Evolutionary conservation across 106 monocot genomes (phyloP).

Genomic region (Platanthera guangdongensis): DNA sequence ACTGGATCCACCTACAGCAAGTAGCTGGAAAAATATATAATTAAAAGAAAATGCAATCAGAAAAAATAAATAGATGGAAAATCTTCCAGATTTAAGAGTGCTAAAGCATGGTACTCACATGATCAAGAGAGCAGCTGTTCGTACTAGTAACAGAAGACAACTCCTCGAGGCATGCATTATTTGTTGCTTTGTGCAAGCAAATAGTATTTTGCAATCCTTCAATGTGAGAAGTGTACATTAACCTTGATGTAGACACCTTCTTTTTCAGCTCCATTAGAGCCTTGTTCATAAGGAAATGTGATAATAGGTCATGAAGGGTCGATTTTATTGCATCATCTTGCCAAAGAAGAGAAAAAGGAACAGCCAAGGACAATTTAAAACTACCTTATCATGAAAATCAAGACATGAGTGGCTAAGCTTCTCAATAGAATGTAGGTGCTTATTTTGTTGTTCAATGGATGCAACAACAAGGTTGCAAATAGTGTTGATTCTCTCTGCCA

Average conservation of each 20-base stretch:
- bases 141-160: constrained; percentile 34
- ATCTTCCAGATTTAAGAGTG: not conserved
- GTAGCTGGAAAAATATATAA: constrained; percentile 34
- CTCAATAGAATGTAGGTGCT: constrained; percentile 55
- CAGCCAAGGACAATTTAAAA: not conserved
- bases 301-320: not conserved
- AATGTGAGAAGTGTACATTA: constrained; percentile 55
- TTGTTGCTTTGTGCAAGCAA: constrained; percentile 60
- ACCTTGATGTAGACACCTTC: constrained; percentile 43
- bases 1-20: constrained; percentile 46
- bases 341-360: not conserved
- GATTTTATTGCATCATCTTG: too few relatives aligned
- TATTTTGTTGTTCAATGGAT: constrained; percentile 59
- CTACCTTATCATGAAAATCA: constrained; percentile 79
- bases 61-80: not conserved
- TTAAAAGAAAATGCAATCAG: not conserved
- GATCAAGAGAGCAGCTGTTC: constrained; percentile 43
- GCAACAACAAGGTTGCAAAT: constrained; percentile 47
- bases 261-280: constrained; percentile 43
- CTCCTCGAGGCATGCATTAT: constrained; percentile 63
- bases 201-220: constrained; percentile 78
- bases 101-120: constrained; percentile 24
- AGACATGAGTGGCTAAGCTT: constrained; percentile 63
- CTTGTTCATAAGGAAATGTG: constrained; percentile 24
- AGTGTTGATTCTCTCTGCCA: constrained; percentile 43